Evolutionary conservation across 2,329 filamentous ascomycete genomes (phyloP).

Genomic region (Epichloe hybrida): DNA sequence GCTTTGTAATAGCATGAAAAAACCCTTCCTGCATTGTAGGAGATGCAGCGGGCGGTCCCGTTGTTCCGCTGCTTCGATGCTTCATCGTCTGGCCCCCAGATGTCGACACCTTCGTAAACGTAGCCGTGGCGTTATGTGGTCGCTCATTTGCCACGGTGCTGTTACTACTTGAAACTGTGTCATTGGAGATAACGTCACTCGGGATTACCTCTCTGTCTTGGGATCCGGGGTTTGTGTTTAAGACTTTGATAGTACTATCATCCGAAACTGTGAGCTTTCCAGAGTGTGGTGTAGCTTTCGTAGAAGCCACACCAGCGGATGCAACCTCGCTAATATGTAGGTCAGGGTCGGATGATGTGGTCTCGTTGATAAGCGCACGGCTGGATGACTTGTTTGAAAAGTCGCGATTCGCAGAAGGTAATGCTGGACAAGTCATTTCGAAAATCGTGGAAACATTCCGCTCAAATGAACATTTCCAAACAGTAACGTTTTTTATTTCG

Average conservation of each 20-base stretch:
- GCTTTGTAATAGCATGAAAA: slow-evolving; percentile 92
- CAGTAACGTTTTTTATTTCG: not conserved
- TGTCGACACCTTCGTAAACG: slow-evolving; percentile 1
- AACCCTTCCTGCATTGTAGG: slow-evolving; percentile 97
- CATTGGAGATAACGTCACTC: not conserved
- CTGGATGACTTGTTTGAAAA: not conserved
- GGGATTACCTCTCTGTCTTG: not conserved
- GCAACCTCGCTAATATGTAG: not conserved
- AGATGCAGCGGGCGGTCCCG: slow-evolving; percentile 23
- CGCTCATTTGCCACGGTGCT: slow-evolving; percentile 2
- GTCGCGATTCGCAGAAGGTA: not conserved
- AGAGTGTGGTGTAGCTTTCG: not conserved
- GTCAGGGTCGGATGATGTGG: not conserved
- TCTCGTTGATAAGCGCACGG: not conserved
- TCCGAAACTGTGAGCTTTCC: not conserved
- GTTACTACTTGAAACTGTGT: not conserved
- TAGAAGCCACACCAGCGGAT: not conserved
- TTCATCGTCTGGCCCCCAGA: slow-evolving; percentile 11
- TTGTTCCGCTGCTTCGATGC: slow-evolving; percentile 16
- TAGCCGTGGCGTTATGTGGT: slow-evolving; percentile 1
- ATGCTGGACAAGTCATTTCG: not conserved
- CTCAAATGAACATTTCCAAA: not conserved
- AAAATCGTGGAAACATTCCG: not conserved
- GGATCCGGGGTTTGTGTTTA: not conserved
- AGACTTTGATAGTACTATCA: not conserved